Conservation (phyloP, 2,329 filamentous ascomycete genomes). For the Fusarium austroafricanum region DNA sequence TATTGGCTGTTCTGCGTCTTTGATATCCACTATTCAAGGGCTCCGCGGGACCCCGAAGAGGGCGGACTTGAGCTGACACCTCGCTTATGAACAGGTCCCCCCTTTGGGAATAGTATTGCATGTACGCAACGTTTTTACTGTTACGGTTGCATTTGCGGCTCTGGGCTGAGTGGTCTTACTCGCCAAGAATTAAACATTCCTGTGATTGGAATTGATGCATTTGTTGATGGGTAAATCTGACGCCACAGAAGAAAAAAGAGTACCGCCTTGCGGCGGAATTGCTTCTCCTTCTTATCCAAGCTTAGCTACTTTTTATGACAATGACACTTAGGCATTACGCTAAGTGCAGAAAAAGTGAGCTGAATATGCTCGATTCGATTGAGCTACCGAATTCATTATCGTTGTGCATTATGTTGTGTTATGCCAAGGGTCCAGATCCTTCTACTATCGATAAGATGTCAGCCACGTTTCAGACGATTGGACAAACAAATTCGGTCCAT, state of each 20-base stretch:
- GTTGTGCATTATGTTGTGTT: not conserved
- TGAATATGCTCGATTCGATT: not conserved
- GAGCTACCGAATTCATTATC: not conserved
- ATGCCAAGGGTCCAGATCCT: not conserved
- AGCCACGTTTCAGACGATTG: not conserved
- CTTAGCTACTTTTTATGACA: not conserved
- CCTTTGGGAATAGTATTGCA: not conserved
- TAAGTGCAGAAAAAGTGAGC: not conserved
- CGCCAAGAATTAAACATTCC: not conserved
- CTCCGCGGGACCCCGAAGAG: slow-evolving; percentile 25
- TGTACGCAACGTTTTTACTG: not conserved
- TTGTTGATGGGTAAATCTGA: not conserved
- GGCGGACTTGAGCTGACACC: not conserved
- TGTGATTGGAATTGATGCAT: no score
- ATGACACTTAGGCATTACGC: no score
- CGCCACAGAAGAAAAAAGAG: not conserved
- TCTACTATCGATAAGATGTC: not conserved
- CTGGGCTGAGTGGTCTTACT: not conserved
- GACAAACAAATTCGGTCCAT: not conserved
- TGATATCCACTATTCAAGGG: not conserved
- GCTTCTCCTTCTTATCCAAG: not conserved
- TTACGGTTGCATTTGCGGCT: not conserved
- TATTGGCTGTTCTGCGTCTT: slow-evolving; percentile 1
- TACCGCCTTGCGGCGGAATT: no score
- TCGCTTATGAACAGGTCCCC: slow-evolving; percentile 19